phyloP scores from a whole-genome alignment of 106 monocot species.

The Dendrobium officinale region DNA sequence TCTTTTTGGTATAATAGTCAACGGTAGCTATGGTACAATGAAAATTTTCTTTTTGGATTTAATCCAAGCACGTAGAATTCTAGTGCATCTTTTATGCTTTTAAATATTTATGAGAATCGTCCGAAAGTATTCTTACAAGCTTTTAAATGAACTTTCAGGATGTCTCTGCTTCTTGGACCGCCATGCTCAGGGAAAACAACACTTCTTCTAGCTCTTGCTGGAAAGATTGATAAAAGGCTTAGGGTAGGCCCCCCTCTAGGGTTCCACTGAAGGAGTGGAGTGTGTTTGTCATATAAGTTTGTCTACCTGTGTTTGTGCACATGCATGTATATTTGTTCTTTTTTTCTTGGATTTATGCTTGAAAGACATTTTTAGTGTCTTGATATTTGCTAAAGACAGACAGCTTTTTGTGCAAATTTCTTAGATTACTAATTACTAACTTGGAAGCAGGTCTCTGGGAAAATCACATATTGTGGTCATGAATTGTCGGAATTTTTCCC shows the following conservation, averaged over 20 bases:
- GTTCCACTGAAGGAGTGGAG: not conserved
- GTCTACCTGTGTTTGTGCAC: not conserved
- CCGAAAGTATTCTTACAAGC: not conserved
- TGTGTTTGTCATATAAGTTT: not conserved
- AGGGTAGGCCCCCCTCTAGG: slow-evolving; percentile 4
- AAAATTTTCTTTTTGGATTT: not conserved
- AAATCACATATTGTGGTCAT: slow-evolving; percentile 82
- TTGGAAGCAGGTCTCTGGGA: slow-evolving; percentile 50
- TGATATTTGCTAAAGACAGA: not conserved
- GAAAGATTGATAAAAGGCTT: slow-evolving; percentile 63
- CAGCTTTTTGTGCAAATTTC: not conserved
- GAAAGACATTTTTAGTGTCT: not conserved
- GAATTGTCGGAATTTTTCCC: slow-evolving; percentile 69
- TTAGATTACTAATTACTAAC: not conserved
- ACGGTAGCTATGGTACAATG: not conserved
- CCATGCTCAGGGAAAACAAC: slow-evolving; percentile 86
- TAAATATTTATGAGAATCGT: not conserved
- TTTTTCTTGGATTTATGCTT: not conserved
- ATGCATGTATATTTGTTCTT: not conserved
- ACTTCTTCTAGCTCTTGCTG: slow-evolving; percentile 63
- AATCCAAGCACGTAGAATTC: not conserved
- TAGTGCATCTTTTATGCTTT: not conserved
- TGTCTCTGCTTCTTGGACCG: slow-evolving; percentile 95
- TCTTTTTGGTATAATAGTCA: not conserved
- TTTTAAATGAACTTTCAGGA: slow-evolving; percentile 39